phyloP scores from a whole-genome alignment of 1,139 yeast genomes.

The Suhomyces taliae region DNA sequence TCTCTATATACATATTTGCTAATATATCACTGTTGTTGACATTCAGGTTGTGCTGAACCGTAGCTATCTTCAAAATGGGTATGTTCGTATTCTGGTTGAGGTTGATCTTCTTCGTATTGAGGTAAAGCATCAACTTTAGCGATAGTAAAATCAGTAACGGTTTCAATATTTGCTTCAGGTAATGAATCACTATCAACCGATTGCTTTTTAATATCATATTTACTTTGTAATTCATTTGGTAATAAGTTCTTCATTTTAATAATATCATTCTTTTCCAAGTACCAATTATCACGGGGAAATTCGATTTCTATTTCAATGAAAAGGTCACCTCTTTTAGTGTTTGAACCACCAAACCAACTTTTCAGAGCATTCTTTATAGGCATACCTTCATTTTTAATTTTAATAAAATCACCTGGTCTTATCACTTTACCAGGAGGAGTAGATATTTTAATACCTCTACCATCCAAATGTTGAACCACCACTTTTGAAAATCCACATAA shows the following conservation, averaged over 20 bases:
- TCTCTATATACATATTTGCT: conserved; percentile 5
- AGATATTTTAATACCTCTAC: conserved; percentile 63
- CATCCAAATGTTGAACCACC: conserved; percentile 77
- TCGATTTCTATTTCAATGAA: conserved; percentile 70
- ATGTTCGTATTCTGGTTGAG: conserved; percentile 17
- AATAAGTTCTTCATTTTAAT: conserved; percentile 52
- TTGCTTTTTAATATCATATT: conserved; percentile 24
- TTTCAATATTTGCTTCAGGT: conserved; percentile 41
- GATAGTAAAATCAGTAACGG: conserved; percentile 42
- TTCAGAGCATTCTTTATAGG: conserved; percentile 49
- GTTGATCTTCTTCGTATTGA: conserved; percentile 29
- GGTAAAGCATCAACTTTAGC: conserved; percentile 34
- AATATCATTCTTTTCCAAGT: conserved; percentile 63
- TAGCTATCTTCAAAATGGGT: conserved; percentile 13
- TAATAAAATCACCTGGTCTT: conserved; percentile 72
- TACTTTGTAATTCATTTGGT: conserved; percentile 42
- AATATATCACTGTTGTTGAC: conserved; percentile 37
- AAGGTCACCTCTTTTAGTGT: conserved; percentile 61
- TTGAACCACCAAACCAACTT: conserved; percentile 34
- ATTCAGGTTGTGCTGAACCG: conserved; percentile 37
- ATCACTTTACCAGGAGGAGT: conserved; percentile 77
- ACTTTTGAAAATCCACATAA: conserved; percentile 75
- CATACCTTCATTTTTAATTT: conserved; percentile 83
- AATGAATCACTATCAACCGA: conserved; percentile 27
- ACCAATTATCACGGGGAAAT: conserved; percentile 86